phyloP scores from a whole-genome alignment of 352 stramenopile genomes.

The Phytophthora fragariae region DNA sequence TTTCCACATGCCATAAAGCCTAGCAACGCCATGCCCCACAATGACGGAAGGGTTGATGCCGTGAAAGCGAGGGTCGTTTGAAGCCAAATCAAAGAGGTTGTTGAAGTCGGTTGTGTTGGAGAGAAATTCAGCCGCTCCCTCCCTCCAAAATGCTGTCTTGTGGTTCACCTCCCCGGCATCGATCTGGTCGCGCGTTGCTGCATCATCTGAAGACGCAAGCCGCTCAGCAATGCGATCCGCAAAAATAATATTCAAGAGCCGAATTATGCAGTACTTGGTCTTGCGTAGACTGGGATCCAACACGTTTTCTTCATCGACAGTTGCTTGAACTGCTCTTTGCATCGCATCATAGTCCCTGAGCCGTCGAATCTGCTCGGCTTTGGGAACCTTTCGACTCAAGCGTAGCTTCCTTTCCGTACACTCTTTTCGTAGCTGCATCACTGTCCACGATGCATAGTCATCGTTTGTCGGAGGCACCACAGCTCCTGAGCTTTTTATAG shows the following conservation, averaged over 20 bases:
- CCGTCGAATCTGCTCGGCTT: background rate
- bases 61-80: background rate
- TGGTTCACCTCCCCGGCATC: background rate
- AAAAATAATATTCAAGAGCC: constrained; percentile 1
- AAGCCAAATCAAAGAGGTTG: background rate
- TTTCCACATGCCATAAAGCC: background rate
- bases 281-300: background rate
- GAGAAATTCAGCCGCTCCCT: background rate
- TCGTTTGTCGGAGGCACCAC: background rate
- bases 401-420: background rate
- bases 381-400: background rate
- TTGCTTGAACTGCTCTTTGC: background rate
- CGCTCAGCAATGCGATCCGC: background rate
- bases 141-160: background rate
- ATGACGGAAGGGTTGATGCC: background rate
- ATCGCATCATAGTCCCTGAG: background rate
- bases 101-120: background rate
- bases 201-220: background rate
- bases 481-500: no score
- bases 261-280: background rate
- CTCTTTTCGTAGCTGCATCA: background rate
- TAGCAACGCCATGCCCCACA: background rate
- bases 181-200: background rate
- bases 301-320: background rate
- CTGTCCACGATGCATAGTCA: constrained; percentile 1